Percentiles rank a stretch among this genome's conserved stretches.
phyloP scores from a whole-genome alignment of 768 basidiomycete species.

The Leccinum longicurvipes region DNA sequence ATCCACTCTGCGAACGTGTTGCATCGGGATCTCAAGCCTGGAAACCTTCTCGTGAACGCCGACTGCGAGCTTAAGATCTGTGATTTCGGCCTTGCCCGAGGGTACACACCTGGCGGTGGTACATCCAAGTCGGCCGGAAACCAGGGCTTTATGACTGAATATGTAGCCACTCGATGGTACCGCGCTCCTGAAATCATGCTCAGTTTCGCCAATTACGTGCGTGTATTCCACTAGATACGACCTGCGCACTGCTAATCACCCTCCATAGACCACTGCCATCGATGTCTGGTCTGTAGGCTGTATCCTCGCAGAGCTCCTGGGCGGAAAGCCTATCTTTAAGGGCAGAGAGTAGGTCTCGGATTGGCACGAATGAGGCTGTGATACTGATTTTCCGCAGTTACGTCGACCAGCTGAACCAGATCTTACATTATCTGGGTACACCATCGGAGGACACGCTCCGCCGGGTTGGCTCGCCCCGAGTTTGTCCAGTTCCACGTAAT shows the following conservation, averaged over 20 bases:
- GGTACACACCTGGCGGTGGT: conserved; percentile 83
- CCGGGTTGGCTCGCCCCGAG: conserved; percentile 92
- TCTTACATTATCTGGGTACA: conserved; percentile 96
- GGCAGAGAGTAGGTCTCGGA: conserved; percentile 78
- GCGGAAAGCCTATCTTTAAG: conserved; percentile 95
- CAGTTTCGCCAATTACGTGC: conserved; percentile 90
- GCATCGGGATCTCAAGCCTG: conserved; percentile 93
- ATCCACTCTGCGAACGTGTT: conserved; percentile 98
- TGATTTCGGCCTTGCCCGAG: conserved; percentile 95
- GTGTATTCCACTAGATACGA: conserved; percentile 24
- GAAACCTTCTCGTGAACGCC: conserved; percentile 94
- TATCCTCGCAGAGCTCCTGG: conserved; percentile 88
- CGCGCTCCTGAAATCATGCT: conserved; percentile 99
- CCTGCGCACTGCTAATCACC: conserved; percentile 13
- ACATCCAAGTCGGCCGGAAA: conserved; percentile 71
- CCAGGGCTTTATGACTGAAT: conserved; percentile 99
- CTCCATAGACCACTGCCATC: conserved; percentile 75
- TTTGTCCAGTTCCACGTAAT: conserved; percentile 34
- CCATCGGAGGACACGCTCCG: conserved; percentile 95
- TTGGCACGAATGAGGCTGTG: not conserved
- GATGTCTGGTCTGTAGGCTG: conserved; percentile 98
- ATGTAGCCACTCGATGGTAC: conserved; percentile 99
- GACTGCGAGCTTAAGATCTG: conserved; percentile 99
- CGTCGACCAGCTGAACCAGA: conserved; percentile 97
- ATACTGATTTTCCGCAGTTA: conserved; percentile 51